Percentiles rank a stretch among this genome's conserved stretches.
Conservation (phyloP, 495 filamentous ascomycete genomes). For the Chaetomium tenue region DNA sequence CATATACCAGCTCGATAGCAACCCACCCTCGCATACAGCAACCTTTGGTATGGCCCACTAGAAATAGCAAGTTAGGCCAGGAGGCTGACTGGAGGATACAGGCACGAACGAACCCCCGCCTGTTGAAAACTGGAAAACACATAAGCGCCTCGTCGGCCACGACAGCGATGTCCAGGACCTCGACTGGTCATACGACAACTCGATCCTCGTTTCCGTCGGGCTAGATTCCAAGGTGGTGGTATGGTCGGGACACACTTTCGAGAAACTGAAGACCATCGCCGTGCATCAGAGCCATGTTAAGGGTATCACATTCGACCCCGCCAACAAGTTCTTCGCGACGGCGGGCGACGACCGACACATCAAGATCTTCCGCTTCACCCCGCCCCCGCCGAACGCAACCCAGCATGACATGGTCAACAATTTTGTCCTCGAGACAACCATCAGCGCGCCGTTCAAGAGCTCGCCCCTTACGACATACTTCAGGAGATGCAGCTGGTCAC, state of each 20-base stretch:
- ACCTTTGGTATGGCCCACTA: slow-evolving; percentile 65
- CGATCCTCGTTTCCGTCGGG: slow-evolving; percentile 91
- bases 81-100: slow-evolving; percentile 34
- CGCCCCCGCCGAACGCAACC: slow-evolving; percentile 86
- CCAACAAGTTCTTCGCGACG: slow-evolving; percentile 98
- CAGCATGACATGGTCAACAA: slow-evolving; percentile 93
- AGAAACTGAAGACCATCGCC: slow-evolving; percentile 89
- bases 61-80: slow-evolving; percentile 10
- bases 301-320: slow-evolving; percentile 95
- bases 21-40: slow-evolving; percentile 66
- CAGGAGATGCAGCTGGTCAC: slow-evolving; percentile 92
- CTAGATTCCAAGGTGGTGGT: slow-evolving; percentile 97
- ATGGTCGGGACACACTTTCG: slow-evolving; percentile 96
- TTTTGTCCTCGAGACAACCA: slow-evolving; percentile 85
- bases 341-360: slow-evolving; percentile 95
- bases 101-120: slow-evolving; percentile 89
- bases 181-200: slow-evolving; percentile 95
- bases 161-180: slow-evolving; percentile 99
- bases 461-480: slow-evolving; percentile 97
- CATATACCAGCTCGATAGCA: slow-evolving; percentile 85
- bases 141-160: slow-evolving; percentile 87
- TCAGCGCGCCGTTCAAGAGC: slow-evolving; percentile 76
- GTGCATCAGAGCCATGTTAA: slow-evolving; percentile 97
- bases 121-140: slow-evolving; percentile 95
- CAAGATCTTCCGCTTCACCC: slow-evolving; percentile 93